Percentiles rank a stretch among this genome's conserved stretches.
phyloP scores from a whole-genome alignment of 1,139 yeast genomes.

The Saccharomycopsis hybrid region DNA sequence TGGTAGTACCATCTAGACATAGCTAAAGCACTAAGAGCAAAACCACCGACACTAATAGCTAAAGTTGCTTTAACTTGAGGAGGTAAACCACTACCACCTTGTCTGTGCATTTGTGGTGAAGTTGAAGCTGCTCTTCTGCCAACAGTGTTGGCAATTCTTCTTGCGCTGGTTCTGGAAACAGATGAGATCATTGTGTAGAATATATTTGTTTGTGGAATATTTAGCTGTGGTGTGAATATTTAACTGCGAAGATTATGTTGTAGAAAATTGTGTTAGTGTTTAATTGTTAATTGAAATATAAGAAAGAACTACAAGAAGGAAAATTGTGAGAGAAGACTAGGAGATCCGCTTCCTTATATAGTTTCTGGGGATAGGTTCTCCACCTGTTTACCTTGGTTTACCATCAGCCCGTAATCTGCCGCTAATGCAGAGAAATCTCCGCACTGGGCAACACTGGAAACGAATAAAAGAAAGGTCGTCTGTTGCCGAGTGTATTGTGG shows the following conservation, averaged over 20 bases:
- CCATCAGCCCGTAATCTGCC: not conserved
- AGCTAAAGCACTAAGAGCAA: constrained; percentile 13
- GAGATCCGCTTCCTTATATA: not conserved
- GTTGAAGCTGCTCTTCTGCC: constrained; percentile 14
- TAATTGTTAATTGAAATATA: not conserved
- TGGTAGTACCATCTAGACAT: constrained; percentile 20
- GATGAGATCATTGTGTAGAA: constrained; percentile 10
- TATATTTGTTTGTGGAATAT: not conserved
- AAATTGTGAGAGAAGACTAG: not conserved
- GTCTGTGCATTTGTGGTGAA: no score
- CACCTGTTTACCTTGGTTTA: not conserved
- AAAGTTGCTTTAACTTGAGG: constrained; percentile 19
- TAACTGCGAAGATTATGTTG: not conserved
- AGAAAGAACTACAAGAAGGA: not conserved
- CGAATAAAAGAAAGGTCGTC: not conserved
- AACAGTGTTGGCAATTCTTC: constrained; percentile 6
- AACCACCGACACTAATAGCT: constrained; percentile 17
- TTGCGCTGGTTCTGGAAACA: constrained; percentile 13
- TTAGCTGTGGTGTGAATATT: constrained; percentile 1
- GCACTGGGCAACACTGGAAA: not conserved
- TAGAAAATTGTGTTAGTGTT: not conserved
- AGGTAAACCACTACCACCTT: constrained; percentile 3
- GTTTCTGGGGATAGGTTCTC: not conserved
- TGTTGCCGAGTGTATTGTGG: not conserved
- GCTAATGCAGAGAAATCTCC: not conserved